A percentile compares a stretch with the other conserved stretches of the same genome.
Evolutionary conservation across 2,329 filamentous ascomycete species (phyloP).

Genomic region (Juglanconis sp.): DNA sequence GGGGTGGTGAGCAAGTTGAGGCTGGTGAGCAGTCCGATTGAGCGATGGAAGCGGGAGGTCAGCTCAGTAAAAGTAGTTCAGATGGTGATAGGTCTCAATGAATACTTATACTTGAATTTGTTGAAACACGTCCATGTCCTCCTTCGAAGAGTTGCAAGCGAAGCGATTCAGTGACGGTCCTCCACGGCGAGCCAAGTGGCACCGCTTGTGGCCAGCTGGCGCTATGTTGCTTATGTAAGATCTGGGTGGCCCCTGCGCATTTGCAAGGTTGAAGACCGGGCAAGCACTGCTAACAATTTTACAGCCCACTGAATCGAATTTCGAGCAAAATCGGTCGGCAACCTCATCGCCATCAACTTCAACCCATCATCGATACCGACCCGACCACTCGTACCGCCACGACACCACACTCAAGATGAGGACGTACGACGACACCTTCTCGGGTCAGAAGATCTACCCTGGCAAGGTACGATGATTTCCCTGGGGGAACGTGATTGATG

Average conservation of each 20-base stretch:
- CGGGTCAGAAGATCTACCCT: slow-evolving; percentile 65
- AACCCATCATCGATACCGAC: slow-evolving; percentile 28
- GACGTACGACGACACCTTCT: slow-evolving; percentile 66
- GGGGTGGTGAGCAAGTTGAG: too few relatives aligned
- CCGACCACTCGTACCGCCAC: slow-evolving; percentile 36
- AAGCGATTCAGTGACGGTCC: too few relatives aligned
- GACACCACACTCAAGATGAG: slow-evolving; percentile 52
- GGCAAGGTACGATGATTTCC: slow-evolving; percentile 55
- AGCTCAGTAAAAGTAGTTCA: too few relatives aligned
- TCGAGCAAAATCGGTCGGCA: slow-evolving; percentile 12
- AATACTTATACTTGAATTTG: too few relatives aligned
- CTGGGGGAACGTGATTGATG: slow-evolving; percentile 2
- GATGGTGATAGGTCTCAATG: too few relatives aligned
- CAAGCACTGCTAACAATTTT: slow-evolving; percentile 4
- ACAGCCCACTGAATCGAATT: slow-evolving; percentile 8
- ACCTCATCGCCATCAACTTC: slow-evolving; percentile 17
- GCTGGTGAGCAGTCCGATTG: too few relatives aligned
- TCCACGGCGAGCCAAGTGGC: too few relatives aligned
- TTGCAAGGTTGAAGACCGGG: neutral
- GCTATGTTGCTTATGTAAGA: neutral
- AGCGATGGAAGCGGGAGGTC: too few relatives aligned
- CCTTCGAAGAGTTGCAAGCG: too few relatives aligned
- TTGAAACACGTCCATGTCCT: too few relatives aligned
- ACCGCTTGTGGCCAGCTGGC: too few relatives aligned
- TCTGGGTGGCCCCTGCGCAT: neutral